Evolutionary conservation across 805 yeast species (phyloP).

Genomic region (Schizosaccharomyces cryophilus): DNA sequence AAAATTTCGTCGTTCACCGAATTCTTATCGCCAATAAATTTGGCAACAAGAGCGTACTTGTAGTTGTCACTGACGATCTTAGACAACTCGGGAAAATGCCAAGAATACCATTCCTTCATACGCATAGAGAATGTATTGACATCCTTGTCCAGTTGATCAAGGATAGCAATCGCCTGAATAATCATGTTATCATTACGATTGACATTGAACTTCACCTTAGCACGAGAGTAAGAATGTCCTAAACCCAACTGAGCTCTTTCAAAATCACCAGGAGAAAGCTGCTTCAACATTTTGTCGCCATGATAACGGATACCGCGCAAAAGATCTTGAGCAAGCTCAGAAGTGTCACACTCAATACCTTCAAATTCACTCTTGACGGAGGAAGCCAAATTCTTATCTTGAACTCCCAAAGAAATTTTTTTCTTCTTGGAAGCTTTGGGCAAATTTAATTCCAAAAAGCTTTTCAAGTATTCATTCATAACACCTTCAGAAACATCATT

Average conservation of each 20-base stretch:
- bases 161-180: slow-evolving; percentile 91
- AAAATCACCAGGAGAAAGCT: slow-evolving; percentile 78
- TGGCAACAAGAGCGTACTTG: slow-evolving; percentile 56
- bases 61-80: slow-evolving; percentile 77
- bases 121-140: slow-evolving; percentile 94
- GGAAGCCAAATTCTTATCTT: slow-evolving; percentile 89
- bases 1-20: slow-evolving; percentile 31
- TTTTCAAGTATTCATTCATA: slow-evolving; percentile 74
- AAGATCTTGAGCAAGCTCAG: slow-evolving; percentile 82
- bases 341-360: slow-evolving; percentile 67
- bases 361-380: slow-evolving; percentile 82
- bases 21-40: slow-evolving; percentile 68
- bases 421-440: slow-evolving; percentile 53
- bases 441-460: slow-evolving; percentile 68
- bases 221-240: slow-evolving; percentile 96
- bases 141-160: slow-evolving; percentile 95
- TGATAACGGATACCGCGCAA: slow-evolving; percentile 84
- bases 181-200: slow-evolving; percentile 98
- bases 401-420: slow-evolving; percentile 52
- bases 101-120: slow-evolving; percentile 93
- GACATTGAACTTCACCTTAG: slow-evolving; percentile 95
- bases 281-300: slow-evolving; percentile 71
- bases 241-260: slow-evolving; percentile 97
- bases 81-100: slow-evolving; percentile 96
- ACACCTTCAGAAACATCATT: slow-evolving; percentile 93